Conservation (phyloP, 768 basidiomycete species). For the Mycena haematopus region DNA sequence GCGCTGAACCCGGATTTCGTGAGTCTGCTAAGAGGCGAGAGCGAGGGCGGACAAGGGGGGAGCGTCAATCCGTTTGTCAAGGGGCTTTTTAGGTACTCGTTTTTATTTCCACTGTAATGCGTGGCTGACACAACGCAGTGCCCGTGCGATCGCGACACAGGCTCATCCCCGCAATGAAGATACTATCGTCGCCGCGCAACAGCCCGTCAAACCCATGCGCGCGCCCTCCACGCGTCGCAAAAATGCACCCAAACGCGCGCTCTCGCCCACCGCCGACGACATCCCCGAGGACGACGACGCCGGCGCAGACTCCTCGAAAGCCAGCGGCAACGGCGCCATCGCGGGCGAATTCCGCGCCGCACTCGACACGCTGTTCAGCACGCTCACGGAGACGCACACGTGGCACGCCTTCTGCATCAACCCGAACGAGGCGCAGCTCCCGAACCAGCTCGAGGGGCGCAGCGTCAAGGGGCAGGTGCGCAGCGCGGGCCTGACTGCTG, state of each 20-base stretch:
- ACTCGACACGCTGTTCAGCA: constrained; percentile 84
- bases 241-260: constrained; percentile 67
- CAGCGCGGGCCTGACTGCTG: constrained; percentile 78
- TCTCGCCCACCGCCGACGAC: constrained; percentile 50
- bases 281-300: constrained; percentile 55
- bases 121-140: constrained; percentile 48
- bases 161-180: constrained; percentile 93
- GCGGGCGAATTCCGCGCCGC: constrained; percentile 89
- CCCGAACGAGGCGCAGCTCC: constrained; percentile 94
- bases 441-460: constrained; percentile 91
- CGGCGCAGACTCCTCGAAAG: constrained; percentile 11
- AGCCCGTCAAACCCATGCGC: constrained; percentile 93
- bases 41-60: constrained; percentile 55
- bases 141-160: constrained; percentile 89
- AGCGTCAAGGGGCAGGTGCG: constrained; percentile 92
- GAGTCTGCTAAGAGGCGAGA: constrained; percentile 77
- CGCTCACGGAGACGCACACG: constrained; percentile 85
- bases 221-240: constrained; percentile 90
- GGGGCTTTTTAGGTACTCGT: constrained; percentile 65
- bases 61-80: constrained; percentile 91
- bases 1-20: constrained; percentile 94
- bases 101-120: background rate
- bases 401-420: constrained; percentile 95
- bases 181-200: constrained; percentile 93
- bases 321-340: constrained; percentile 44